These are phyloP conservation scores for Phytopythium aichiense DNA, from an alignment of 352 stramenopile species.

Conservation along the genomic window DNA sequence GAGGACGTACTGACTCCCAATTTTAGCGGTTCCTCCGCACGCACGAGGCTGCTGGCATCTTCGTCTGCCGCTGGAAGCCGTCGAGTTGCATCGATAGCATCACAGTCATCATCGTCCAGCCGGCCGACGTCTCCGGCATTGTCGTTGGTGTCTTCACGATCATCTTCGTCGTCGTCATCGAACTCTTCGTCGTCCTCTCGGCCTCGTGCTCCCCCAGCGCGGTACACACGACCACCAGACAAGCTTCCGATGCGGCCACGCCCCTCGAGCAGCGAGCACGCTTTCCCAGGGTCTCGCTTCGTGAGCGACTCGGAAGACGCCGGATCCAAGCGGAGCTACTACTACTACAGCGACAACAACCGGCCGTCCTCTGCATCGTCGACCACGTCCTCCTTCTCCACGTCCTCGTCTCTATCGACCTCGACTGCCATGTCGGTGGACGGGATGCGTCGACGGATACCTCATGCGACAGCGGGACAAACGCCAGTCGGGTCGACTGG, in stretches of 20 bases:
- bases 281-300: background rate
- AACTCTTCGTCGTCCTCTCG: constrained; percentile 9
- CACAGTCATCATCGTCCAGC: constrained; percentile 33
- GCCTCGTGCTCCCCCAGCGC: background rate
- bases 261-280: background rate
- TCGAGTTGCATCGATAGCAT: constrained; percentile 4
- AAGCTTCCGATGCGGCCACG: background rate
- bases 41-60: background rate
- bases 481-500: background rate
- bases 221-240: background rate
- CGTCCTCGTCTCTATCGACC: constrained; percentile 18
- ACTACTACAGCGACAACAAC: constrained; percentile 21
- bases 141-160: constrained; percentile 37
- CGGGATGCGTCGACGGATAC: constrained; percentile 4
- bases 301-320: constrained; percentile 27
- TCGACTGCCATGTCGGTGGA: constrained; percentile 6
- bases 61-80: background rate
- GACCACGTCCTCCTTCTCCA: constrained; percentile 16
- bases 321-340: constrained; percentile 9
- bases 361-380: constrained; percentile 20
- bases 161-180: constrained; percentile 33
- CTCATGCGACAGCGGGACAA: background rate
- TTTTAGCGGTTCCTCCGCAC: background rate
- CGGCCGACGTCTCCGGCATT: constrained; percentile 42
- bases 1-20: constrained; percentile 52